phyloP scores from a whole-genome alignment of 257 asterid species.

The Capsicum rhomboideum region DNA sequence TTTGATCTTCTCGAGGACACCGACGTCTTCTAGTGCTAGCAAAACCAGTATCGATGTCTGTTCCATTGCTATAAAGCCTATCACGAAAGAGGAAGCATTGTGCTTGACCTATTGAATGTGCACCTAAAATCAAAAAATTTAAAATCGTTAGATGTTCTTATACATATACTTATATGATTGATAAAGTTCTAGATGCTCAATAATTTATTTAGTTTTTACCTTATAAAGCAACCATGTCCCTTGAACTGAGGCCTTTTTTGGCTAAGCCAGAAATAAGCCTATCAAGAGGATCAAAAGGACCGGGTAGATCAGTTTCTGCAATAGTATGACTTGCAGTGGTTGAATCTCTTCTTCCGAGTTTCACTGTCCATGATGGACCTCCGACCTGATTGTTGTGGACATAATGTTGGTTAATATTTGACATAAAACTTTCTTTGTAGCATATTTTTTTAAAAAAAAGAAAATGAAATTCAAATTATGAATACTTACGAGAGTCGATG shows the following conservation, averaged over 20 bases:
- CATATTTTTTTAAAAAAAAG: neutral
- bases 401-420: neutral
- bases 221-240: neutral
- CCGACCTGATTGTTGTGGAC: neutral
- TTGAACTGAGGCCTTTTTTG: neutral
- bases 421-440: neutral
- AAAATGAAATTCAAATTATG: neutral
- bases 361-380: conserved; percentile 2
- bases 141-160: neutral
- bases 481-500: neutral
- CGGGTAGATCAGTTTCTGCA: neutral
- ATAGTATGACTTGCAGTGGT: neutral
- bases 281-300: neutral
- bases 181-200: neutral
- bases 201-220: neutral
- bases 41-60: conserved; percentile 30
- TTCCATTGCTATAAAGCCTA: conserved; percentile 33
- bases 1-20: conserved; percentile 14
- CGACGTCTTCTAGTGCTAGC: conserved; percentile 18
- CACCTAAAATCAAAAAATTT: neutral
- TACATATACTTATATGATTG: neutral
- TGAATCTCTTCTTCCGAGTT: conserved; percentile 1
- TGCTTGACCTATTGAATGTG: neutral
- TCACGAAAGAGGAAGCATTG: conserved; percentile 16
- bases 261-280: neutral